Evolutionary conservation across 108 stramenopile species (phyloP), one percentile per base, ranked within the genome.

Genomic region (Aurantiochytrium sp.): DNA sequence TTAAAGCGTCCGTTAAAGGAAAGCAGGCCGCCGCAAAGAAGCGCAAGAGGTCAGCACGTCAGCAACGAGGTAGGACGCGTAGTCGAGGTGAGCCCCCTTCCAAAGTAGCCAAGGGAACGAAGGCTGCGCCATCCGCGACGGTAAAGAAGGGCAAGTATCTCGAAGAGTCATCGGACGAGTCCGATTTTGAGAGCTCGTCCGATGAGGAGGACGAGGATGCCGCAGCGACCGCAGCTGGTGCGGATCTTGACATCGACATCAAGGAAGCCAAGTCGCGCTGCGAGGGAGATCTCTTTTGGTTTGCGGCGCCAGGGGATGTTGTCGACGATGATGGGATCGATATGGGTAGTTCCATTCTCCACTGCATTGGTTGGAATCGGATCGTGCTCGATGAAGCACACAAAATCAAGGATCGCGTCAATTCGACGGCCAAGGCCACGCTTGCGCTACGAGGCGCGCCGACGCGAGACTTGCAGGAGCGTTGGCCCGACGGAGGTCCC

Each of bases 381-480:
- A 59, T 90, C 19, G 59, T 90, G 35, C 44, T 88, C 49, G 90
- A 88, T 44, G 87, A 90, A 60, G 87, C 87, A 4, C 90, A 90
- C 60, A 23, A 35, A 8, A 88, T 90, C 87, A 90, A 88, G 35
- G 58, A 90, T 43, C 59, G 59, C 5, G 42, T 58, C 43, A 53
- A 49, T 18, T 44, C 44, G 6, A 99, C 99, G 0, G 96, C 98
- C 51, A 96, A 97, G 87, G 98, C 99, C 16, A 97, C 96, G 58
- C 98, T 98, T 91, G 93, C 97, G 4, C 91, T 99, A n/a, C 76
- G 76, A 6, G 76, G 76, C 19, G 95, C 95, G 14, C 95, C 93
- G 12, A 92, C 96, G 60, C 93, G 96, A 91, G 76, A 91, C 29
- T 91, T 94, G 28, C 90, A 93, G 87, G 92, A 92, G 72, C 76